Conservation (phyloP, 202 grass and related monocot genomes). For the Schoenoplectus tabernaemontani region DNA sequence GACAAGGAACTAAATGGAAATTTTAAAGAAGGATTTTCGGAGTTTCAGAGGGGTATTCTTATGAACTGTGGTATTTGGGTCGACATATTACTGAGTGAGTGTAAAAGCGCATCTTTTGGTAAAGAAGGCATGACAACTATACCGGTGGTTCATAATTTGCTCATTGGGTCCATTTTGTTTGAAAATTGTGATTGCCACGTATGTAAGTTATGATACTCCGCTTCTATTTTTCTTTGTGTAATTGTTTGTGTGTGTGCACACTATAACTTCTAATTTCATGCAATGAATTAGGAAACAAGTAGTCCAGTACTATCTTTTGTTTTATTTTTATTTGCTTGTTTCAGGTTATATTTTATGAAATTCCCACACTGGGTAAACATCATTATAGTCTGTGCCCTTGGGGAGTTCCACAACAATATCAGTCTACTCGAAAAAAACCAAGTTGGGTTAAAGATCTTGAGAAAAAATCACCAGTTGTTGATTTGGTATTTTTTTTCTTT, state of each 20-base stretch:
- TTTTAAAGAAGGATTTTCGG: conserved; percentile 34
- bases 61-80: conserved; percentile 56
- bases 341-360: conserved; percentile 81
- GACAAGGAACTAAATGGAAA: conserved; percentile 4
- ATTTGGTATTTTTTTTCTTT: conserved; percentile 56
- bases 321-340: conserved; percentile 17
- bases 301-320: conserved; percentile 14
- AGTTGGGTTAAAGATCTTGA: conserved; percentile 68
- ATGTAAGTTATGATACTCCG: conserved; percentile 67
- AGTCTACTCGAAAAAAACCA: conserved; percentile 39
- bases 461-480: conserved; percentile 39
- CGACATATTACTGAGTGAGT: conserved; percentile 30
- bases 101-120: conserved; percentile 12
- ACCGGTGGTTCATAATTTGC: conserved; percentile 50
- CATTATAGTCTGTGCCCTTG: conserved; percentile 59
- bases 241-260: conserved; percentile 16
- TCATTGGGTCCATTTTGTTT: conserved; percentile 34
- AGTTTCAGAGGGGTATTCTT: conserved; percentile 39
- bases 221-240: conserved; percentile 13
- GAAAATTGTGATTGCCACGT: conserved; percentile 67
- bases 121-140: conserved; percentile 9
- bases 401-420: conserved; percentile 31
- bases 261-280: conserved; percentile 10
- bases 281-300: conserved; percentile 7
- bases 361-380: conserved; percentile 50